phyloP scores from a whole-genome alignment of 2,329 filamentous ascomycete genomes.

The Penicillium digitatum region DNA sequence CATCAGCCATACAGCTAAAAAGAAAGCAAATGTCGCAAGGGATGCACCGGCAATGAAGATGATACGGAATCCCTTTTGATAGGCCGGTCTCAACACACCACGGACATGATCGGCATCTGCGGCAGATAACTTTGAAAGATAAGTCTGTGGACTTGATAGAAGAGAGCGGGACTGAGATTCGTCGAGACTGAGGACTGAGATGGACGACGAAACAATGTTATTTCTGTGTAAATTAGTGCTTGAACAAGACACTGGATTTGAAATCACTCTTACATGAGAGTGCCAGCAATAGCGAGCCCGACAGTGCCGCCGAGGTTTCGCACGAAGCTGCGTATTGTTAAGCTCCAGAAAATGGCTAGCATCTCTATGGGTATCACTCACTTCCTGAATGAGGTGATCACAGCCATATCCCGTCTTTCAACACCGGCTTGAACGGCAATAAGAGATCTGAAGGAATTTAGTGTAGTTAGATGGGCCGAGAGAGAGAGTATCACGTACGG shows the following conservation, averaged over 20 bases:
- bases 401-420: constrained; percentile 39
- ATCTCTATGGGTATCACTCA: constrained; percentile 9
- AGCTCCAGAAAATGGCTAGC: neutral
- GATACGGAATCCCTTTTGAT: constrained; percentile 39
- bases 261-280: constrained; percentile 35
- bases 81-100: constrained; percentile 33
- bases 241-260: neutral
- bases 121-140: constrained; percentile 25
- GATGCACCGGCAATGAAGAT: constrained; percentile 41
- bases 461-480: neutral
- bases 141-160: constrained; percentile 31
- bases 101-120: constrained; percentile 26
- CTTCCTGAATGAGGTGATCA: constrained; percentile 39
- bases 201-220: constrained; percentile 28
- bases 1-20: constrained; percentile 35
- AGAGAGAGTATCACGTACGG: constrained; percentile 29
- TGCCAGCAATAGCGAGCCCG: constrained; percentile 40
- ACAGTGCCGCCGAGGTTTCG: constrained; percentile 42
- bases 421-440: constrained; percentile 43
- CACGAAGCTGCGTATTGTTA: constrained; percentile 33
- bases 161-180: constrained; percentile 23
- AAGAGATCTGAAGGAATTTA: constrained; percentile 21
- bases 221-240: constrained; percentile 19
- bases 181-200: constrained; percentile 25
- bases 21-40: constrained; percentile 35